phyloP scores from a whole-genome alignment of 179 eudicot species.

The Dionaea muscipula region DNA sequence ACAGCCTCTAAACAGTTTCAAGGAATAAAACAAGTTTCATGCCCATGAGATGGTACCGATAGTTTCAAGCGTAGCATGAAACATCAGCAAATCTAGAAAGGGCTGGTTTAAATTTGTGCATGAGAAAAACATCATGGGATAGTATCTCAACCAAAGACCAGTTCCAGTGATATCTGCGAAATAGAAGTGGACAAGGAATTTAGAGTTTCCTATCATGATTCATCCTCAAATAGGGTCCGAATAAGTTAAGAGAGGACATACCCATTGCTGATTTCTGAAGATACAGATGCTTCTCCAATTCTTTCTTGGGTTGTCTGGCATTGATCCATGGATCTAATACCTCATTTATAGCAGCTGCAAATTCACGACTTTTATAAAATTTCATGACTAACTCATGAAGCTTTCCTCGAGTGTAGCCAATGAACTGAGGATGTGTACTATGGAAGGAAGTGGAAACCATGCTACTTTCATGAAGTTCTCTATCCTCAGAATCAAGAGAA shows the following conservation, averaged over 20 bases:
- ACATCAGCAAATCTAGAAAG: no score
- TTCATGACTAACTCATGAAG: slow-evolving; percentile 96
- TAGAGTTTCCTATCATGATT: no score
- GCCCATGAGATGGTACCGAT: no score
- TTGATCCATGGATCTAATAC: slow-evolving; percentile 93
- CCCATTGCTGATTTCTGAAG: slow-evolving; percentile 35
- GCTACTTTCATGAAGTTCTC: slow-evolving; percentile 14
- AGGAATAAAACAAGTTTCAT: no score
- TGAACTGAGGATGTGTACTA: slow-evolving; percentile 71
- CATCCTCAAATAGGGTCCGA: neutral
- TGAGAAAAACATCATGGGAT: no score
- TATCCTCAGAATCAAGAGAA: slow-evolving; percentile 6
- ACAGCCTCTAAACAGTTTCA: no score
- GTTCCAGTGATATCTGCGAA: no score
- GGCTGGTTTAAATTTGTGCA: no score
- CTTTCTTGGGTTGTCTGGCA: slow-evolving; percentile 75
- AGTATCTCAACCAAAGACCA: no score
- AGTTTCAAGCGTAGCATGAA: no score
- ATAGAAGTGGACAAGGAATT: no score
- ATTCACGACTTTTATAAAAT: slow-evolving; percentile 83
- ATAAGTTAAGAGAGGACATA: slow-evolving; percentile 6
- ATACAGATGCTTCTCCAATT: slow-evolving; percentile 51
- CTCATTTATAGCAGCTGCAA: slow-evolving; percentile 91
- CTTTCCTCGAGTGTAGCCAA: slow-evolving; percentile 85
- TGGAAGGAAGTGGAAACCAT: slow-evolving; percentile 37